Evolutionary conservation across 1,284 basidiomycete species (phyloP), one percentile per base, ranked within the genome.

Genomic region (Salmacisia buchloeana): DNA sequence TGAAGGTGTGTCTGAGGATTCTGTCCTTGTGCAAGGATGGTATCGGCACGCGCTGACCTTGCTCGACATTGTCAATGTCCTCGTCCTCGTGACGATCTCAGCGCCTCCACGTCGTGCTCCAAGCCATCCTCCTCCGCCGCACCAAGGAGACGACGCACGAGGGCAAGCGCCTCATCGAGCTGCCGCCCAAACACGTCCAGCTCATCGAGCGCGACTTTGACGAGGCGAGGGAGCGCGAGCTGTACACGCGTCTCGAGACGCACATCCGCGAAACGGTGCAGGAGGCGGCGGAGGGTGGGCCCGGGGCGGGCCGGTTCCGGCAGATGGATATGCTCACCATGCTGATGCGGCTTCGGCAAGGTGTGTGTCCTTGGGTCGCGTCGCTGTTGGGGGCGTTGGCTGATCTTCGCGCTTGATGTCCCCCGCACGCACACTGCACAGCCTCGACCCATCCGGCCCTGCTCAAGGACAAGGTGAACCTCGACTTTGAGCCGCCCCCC

Each of bases 91-190:
- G 41, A 43, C 5, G 18, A 34, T 18, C 29, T 41, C 18, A 27
- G 61, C 72, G 76, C 2, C 71, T 74, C 3, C 78, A 91, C 85
- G 86, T 90, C 43, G 87, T 97, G 2, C 83, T 97, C 4, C 87
- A 89, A 70, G 85, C 89, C 2, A 84, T 94, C 72, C 96, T 98
- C 92, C 85, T 97, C 21, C 85, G 94, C 5, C 86, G 94, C 1
- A 89, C 86, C 2, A 98, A 98, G 81, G 87, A 88, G 43, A 87
- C 91, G 41, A 82, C 83, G 0, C 78, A 87, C 65, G 70, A 73
- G 21, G 94, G 94, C 15, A 90, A 92, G 71, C 86, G 86, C 0
- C 84, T 98, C n/a, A 83, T 98, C 45, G 85, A 88, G 34, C 85
- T 98, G 0, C 96, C 94, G 0, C 84, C 84, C 29, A 86, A 92